phyloP scores from a whole-genome alignment of 2,329 filamentous ascomycete genomes.

The Paecilomyces sp. region DNA sequence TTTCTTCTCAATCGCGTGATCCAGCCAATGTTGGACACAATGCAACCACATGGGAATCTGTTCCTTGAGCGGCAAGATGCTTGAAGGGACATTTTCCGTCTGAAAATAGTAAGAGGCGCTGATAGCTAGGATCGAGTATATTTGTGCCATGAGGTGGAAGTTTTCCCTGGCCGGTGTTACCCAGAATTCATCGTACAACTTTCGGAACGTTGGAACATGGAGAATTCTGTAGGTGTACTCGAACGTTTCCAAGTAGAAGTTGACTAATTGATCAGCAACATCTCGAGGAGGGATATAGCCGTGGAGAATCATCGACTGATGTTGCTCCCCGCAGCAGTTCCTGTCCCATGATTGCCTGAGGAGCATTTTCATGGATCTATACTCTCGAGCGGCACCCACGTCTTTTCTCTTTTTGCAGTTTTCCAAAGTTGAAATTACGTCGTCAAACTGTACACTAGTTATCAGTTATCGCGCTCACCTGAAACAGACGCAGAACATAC shows the following conservation, averaged over 20 bases:
- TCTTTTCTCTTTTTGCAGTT: background rate
- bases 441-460: background rate
- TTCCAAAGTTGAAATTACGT: background rate
- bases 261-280: constrained; percentile 46
- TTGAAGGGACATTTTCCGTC: background rate
- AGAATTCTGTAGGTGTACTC: constrained; percentile 53
- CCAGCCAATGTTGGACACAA: constrained; percentile 25
- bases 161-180: constrained; percentile 16
- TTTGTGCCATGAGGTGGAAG: constrained; percentile 42
- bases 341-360: constrained; percentile 1
- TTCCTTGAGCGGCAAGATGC: background rate
- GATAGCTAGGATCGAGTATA: constrained; percentile 29
- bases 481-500: constrained; percentile 8
- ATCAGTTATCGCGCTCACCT: background rate
- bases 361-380: background rate
- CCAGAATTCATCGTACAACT: constrained; percentile 52
- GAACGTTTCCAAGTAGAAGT: constrained; percentile 49
- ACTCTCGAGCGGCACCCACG: background rate
- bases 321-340: constrained; percentile 20
- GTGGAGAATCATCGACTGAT: constrained; percentile 21
- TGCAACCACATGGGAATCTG: background rate
- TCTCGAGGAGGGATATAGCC: constrained; percentile 37
- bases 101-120: background rate
- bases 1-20: constrained; percentile 22
- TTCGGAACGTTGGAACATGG: constrained; percentile 51